Percentiles rank a stretch among this genome's conserved stretches.
phyloP scores from a whole-genome alignment of 345 rosid species.

The Bruguiera parviflora region DNA sequence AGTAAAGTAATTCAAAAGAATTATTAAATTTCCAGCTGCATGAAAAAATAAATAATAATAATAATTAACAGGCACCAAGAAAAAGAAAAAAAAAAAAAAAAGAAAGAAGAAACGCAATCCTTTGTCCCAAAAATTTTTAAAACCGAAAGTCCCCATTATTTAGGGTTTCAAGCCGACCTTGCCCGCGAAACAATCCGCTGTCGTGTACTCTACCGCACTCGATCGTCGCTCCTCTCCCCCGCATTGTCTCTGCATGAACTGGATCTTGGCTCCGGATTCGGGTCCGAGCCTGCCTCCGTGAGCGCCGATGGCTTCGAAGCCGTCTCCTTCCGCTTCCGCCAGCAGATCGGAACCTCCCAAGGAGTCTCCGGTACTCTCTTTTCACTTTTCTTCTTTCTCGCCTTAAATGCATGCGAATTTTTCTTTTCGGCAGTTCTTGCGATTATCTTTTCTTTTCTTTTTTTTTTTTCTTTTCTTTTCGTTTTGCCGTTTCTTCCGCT shows the following conservation, averaged over 20 bases:
- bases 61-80: no score
- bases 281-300: constrained; percentile 21
- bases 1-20: no score
- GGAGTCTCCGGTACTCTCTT: constrained; percentile 24
- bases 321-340: constrained; percentile 54
- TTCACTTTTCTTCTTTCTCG: neutral
- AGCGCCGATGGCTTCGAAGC: constrained; percentile 50
- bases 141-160: neutral
- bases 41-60: no score
- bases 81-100: no score
- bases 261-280: constrained; percentile 37
- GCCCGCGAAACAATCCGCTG: constrained; percentile 32
- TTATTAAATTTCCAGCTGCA: no score
- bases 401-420: neutral
- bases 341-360: constrained; percentile 51
- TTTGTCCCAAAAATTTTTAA: neutral
- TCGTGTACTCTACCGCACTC: neutral
- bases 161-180: constrained; percentile 67
- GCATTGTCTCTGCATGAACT: constrained; percentile 36
- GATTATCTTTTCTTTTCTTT: neutral
- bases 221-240: constrained; percentile 1
- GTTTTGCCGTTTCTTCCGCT: neutral
- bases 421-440: neutral
- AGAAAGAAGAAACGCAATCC: no score
- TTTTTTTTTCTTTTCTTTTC: neutral